Evolutionary conservation across 1,284 basidiomycete genomes (phyloP).

Genomic region (Moniliophthora roreri): DNA sequence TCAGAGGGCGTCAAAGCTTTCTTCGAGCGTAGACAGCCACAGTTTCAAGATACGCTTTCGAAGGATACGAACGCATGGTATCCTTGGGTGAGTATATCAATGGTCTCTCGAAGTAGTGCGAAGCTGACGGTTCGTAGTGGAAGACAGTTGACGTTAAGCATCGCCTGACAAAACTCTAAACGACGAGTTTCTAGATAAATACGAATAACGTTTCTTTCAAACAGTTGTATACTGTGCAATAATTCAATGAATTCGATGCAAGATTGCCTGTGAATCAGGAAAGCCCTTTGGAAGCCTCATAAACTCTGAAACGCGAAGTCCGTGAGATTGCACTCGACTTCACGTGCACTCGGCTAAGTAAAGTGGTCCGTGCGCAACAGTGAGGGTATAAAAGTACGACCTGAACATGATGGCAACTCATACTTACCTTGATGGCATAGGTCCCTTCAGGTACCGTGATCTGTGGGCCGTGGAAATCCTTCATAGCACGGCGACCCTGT

Average conservation of each 20-base stretch:
- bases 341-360: too few relatives aligned
- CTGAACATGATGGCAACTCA: not conserved
- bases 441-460: constrained; percentile 2
- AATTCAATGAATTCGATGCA: too few relatives aligned
- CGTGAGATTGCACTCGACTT: too few relatives aligned
- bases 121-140: constrained; percentile 4
- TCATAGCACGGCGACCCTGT: constrained; percentile 53
- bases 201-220: too few relatives aligned
- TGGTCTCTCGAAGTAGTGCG: not conserved
- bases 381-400: too few relatives aligned
- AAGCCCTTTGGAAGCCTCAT: not conserved
- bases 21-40: constrained; percentile 44
- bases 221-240: too few relatives aligned
- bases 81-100: constrained; percentile 44
- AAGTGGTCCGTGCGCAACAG: too few relatives aligned
- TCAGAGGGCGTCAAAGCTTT: constrained; percentile 49
- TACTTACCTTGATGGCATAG: constrained; percentile 7
- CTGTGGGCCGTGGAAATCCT: constrained; percentile 41
- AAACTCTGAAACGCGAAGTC: too few relatives aligned
- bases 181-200: too few relatives aligned
- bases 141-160: constrained; percentile 6
- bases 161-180: not conserved
- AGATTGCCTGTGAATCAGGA: too few relatives aligned
- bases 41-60: constrained; percentile 44
- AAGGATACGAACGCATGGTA: constrained; percentile 39